Evolutionary conservation across 202 grass and related monocot species (phyloP).

Genomic region (Alloteropsis angusta): DNA sequence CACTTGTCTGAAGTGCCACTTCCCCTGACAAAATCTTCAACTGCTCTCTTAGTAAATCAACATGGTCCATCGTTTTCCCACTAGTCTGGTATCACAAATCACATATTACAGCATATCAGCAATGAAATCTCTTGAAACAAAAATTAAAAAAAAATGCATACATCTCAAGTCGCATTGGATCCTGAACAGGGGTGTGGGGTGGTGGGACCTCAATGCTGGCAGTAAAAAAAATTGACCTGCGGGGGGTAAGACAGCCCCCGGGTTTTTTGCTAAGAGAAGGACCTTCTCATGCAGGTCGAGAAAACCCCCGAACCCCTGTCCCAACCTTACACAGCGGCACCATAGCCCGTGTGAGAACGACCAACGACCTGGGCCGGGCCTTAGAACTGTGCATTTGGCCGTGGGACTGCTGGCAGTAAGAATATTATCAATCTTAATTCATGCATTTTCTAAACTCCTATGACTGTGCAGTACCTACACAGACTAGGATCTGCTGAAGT

Average conservation of each 20-base stretch:
- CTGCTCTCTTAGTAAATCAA: constrained; percentile 90
- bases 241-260: no score
- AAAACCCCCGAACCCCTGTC: no score
- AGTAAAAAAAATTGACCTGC: no score
- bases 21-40: constrained; percentile 95
- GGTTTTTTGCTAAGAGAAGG: no score
- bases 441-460: not conserved
- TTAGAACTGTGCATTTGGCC: no score
- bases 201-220: no score
- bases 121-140: not conserved
- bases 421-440: not conserved
- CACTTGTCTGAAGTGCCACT: constrained; percentile 85
- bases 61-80: constrained; percentile 83
- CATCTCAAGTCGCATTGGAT: no score
- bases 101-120: constrained; percentile 11
- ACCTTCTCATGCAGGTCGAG: no score
- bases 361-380: no score
- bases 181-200: not conserved
- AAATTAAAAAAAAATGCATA: not conserved
- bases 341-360: no score
- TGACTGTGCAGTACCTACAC: not conserved
- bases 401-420: not conserved
- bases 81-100: constrained; percentile 51
- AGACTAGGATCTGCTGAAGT: not conserved
- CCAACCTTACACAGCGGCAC: no score